Evolutionary conservation across 352 stramenopile genomes (phyloP), one percentile per base, ranked within the genome.

Genomic region (Poterioochromonas sp.): DNA sequence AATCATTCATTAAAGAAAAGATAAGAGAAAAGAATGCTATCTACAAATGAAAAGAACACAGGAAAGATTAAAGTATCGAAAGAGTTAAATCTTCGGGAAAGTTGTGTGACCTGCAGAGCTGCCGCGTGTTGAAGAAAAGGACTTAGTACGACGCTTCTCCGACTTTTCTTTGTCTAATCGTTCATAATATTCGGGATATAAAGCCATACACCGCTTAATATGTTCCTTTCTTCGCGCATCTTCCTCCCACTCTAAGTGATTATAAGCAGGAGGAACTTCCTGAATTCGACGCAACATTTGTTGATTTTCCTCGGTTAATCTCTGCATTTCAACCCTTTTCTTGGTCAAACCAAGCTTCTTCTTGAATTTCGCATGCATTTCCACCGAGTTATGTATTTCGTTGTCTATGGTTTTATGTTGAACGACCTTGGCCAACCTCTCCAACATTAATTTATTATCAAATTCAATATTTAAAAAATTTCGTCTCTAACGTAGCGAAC

Each of bases 171-270:
- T 71, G 2, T 71, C 62, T 71, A 35, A 11, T 41, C 32, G 15
- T 29, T 71, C 62, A 47, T 71, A 71, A 47, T 71, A 71, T 43
- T 71, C 62, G 12, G 62, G 62, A 71, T 71, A 71, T 47, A 71
- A n/a, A 44, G 62, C 62, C 62, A 71, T 71, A 29, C 29, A 41
- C 3, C 62, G 62, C 26, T 71, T 71, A 8, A 71, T 71, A 8
- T 44, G 18, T 15, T 71, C 62, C 41, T 43, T 71, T 18, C 62
- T 12, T 69, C 88, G 88, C 40, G 90, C 90, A 32, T 95, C 89
- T 79, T 94, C 87, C 51, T 92, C 88, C 91, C 91, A 95, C 78
- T 94, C 87, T 51, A 92, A 63, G 81, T 93, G 88, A 76, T 95
- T 88, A 77, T 96, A 96, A 32, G 88, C 92, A 1, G 91, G 91